Evolutionary conservation across 495 filamentous ascomycete genomes (phyloP), one percentile per base, ranked within the genome.

Genomic region (Niebla homalea): DNA sequence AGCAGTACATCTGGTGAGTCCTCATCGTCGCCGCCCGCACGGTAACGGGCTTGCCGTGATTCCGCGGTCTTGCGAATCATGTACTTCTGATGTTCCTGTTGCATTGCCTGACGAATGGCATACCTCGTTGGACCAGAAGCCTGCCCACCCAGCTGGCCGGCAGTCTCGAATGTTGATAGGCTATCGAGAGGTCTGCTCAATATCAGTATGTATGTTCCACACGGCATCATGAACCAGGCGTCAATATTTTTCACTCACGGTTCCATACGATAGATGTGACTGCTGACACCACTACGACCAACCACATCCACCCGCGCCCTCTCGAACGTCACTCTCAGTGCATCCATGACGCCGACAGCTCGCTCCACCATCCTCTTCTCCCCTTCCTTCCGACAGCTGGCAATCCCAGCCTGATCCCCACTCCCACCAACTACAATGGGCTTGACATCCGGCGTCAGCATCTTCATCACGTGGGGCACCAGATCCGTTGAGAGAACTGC

Each of bases 241-340:
- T 29, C 20, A 19, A 23, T 37, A 43, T 22, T 14, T 4, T 3
- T 48, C 22, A 80, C 83, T 71, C 71, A 89, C 78, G 92, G 92
- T 58, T 96, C 89, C 90, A 98, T 92, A 29, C 92, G 78, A 62
- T 92, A 94, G 11, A 90, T 80, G 81, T 83, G 95, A 55, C 78
- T 70, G 55, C 70, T 66, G 54, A 74, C 58, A 45, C 71, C 68
- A 46, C 73, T 65, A 36, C 56, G 48, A 19, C 66, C 68, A 32
- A 32, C 29, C 32, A 71, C 73, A 54, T 94, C 89, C 32, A 98
- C 76, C 56, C 81, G 80, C 2, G 83, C 83, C 57, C 79, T 81
- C 57, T 94, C 85, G 65, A 95, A 89, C 4, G 76, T 76, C 21
- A 97, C 81, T 4, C 86, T 82, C 41, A 89, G 71, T 21, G 84